Evolutionary conservation across 2,329 filamentous ascomycete genomes (phyloP).

Genomic region (Sporothrix schenckii): DNA sequence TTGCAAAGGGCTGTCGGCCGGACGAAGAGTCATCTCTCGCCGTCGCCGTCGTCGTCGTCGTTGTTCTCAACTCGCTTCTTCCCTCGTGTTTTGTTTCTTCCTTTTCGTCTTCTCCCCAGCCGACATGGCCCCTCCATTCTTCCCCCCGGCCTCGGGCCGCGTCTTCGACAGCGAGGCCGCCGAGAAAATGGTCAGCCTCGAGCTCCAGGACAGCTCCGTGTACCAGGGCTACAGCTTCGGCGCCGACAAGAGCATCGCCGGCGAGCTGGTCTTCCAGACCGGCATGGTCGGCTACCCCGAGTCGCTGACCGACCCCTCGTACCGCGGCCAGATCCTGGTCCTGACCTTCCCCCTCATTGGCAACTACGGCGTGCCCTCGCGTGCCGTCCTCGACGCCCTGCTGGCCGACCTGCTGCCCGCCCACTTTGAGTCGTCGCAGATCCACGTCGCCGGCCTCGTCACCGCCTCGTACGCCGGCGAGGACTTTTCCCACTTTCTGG

Average conservation of each 20-base stretch:
- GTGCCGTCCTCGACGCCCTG: slow-evolving; percentile 81
- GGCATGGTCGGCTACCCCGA: slow-evolving; percentile 99
- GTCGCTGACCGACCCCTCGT: slow-evolving; percentile 84
- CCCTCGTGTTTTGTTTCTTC: not conserved
- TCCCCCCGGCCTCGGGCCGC: slow-evolving; percentile 64
- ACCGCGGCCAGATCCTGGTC: slow-evolving; percentile 91
- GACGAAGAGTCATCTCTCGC: not conserved
- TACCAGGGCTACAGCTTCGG: slow-evolving; percentile 97
- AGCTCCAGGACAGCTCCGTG: slow-evolving; percentile 87
- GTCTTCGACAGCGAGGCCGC: slow-evolving; percentile 51
- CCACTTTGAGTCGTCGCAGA: slow-evolving; percentile 89
- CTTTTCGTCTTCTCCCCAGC: not conserved
- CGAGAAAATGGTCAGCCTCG: slow-evolving; percentile 77
- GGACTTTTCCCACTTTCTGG: slow-evolving; percentile 93
- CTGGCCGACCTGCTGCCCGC: slow-evolving; percentile 86
- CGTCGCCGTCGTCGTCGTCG: not conserved
- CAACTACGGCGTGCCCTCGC: slow-evolving; percentile 94
- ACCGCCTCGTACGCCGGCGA: slow-evolving; percentile 91
- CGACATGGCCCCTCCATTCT: slow-evolving; percentile 46
- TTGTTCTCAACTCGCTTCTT: not conserved
- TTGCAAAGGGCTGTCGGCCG: slow-evolving; percentile 2
- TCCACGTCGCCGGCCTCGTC: slow-evolving; percentile 91
- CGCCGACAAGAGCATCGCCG: slow-evolving; percentile 88
- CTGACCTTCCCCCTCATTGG: slow-evolving; percentile 94
- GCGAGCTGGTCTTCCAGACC: slow-evolving; percentile 98